phyloP scores from a whole-genome alignment of 1,284 basidiomycete genomes.

The Cystobasidium sp. region DNA sequence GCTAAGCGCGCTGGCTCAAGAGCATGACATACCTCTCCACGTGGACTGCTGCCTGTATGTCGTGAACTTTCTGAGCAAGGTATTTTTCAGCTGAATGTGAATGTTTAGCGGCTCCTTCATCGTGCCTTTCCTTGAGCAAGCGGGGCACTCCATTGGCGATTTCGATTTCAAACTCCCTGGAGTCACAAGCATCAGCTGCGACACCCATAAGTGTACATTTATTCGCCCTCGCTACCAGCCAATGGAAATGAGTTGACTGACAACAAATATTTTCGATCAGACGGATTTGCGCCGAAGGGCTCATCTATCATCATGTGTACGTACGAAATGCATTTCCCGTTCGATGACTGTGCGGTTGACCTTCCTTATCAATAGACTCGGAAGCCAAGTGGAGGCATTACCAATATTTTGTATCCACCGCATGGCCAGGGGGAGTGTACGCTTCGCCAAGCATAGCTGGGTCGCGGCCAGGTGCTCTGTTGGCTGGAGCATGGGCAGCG shows the following conservation, averaged over 20 bases:
- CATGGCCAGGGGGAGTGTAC: conserved; percentile 69
- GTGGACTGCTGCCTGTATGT: conserved; percentile 62
- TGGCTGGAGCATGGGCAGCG: conserved; percentile 95
- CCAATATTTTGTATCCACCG: conserved; percentile 82
- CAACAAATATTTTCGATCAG: background rate
- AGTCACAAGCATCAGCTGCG: conserved; percentile 68
- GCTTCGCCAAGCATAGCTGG: conserved; percentile 84
- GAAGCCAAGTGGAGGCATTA: conserved; percentile 64
- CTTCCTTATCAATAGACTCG: conserved; percentile 3
- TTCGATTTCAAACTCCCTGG: conserved; percentile 91
- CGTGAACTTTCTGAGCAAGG: background rate
- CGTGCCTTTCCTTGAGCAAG: conserved; percentile 79
- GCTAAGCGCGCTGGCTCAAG: conserved; percentile 75
- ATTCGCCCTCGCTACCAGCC: conserved; percentile 37
- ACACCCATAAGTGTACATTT: conserved; percentile 77
- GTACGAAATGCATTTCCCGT: conserved; percentile 58
- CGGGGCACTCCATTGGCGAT: conserved; percentile 59
- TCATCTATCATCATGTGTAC: conserved; percentile 95
- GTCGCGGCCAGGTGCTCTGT: conserved; percentile 80
- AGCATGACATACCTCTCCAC: conserved; percentile 81
- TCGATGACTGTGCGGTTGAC: background rate
- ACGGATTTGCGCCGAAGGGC: conserved; percentile 63
- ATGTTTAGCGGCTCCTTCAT: conserved; percentile 73
- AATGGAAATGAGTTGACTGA: background rate
- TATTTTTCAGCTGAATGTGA: background rate